Evolutionary conservation across 129 eudicot species (phyloP).

Genomic region (sunflower (Helianthus annuus)): HanXRQr2.0-SUNRISE NC_035441.2:136626455-136626954

Average conservation of each 20-base stretch:
- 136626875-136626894: slow-evolving; percentile 69
- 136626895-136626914: slow-evolving; percentile 69
- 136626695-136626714: neutral
- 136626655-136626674: too few relatives aligned
- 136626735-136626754: slow-evolving; percentile 49
- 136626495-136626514: slow-evolving; percentile 31
- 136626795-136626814: slow-evolving; percentile 53
- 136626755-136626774: slow-evolving; percentile 59
- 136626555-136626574: slow-evolving; percentile 44
- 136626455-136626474: slow-evolving; percentile 31
- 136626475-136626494: slow-evolving; percentile 34
- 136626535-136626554: slow-evolving; percentile 40
- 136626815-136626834: slow-evolving; percentile 75
- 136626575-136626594: slow-evolving; percentile 28
- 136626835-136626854: slow-evolving; percentile 60
- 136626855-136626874: slow-evolving; percentile 30
- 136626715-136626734: slow-evolving; percentile 30
- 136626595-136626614: neutral
- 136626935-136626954: slow-evolving; percentile 51
- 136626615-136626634: neutral
- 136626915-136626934: slow-evolving; percentile 74
- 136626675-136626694: too few relatives aligned
- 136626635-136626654: neutral
- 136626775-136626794: slow-evolving; percentile 58
- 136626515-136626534: slow-evolving; percentile 43